Evolutionary conservation across 73 alveolate species (phyloP).

Genomic region (Breviolum minutum): DNA sequence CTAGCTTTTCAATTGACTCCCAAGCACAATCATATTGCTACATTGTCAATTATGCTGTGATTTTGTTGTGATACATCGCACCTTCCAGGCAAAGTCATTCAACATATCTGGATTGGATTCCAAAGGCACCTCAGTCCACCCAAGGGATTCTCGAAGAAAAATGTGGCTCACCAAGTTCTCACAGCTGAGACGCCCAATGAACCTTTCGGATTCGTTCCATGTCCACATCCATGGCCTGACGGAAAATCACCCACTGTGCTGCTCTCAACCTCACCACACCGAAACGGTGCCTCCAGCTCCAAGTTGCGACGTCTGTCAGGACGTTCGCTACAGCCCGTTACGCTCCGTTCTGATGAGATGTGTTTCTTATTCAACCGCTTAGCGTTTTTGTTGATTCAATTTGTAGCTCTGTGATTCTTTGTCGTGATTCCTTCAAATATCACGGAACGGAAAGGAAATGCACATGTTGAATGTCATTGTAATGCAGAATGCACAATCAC

Average conservation of each 20-base stretch:
- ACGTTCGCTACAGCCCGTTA: too few species aligned
- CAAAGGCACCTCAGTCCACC: constrained; percentile 16
- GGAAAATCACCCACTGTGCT: background rate
- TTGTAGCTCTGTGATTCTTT: too few species aligned
- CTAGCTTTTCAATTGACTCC: background rate
- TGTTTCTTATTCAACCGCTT: background rate
- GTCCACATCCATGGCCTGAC: constrained; percentile 40
- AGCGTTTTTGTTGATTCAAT: too few species aligned
- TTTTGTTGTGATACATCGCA: background rate
- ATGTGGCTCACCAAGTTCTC: background rate
- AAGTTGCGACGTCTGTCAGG: background rate
- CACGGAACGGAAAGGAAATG: too few species aligned
- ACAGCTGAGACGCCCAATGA: constrained; percentile 19
- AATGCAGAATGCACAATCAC: too few species aligned
- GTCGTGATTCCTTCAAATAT: too few species aligned
- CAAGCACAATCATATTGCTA: background rate
- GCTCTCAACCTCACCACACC: background rate
- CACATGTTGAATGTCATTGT: too few species aligned
- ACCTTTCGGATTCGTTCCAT: constrained; percentile 55
- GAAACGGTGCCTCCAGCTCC: background rate
- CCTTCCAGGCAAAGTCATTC: constrained; percentile 72
- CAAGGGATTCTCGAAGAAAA: background rate
- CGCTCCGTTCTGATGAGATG: too few species aligned
- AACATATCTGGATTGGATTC: constrained; percentile 82
- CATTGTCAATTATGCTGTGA: background rate